Evolutionary conservation across 495 filamentous ascomycete species (phyloP).

Genomic region (Articulospora tetracladia): DNA sequence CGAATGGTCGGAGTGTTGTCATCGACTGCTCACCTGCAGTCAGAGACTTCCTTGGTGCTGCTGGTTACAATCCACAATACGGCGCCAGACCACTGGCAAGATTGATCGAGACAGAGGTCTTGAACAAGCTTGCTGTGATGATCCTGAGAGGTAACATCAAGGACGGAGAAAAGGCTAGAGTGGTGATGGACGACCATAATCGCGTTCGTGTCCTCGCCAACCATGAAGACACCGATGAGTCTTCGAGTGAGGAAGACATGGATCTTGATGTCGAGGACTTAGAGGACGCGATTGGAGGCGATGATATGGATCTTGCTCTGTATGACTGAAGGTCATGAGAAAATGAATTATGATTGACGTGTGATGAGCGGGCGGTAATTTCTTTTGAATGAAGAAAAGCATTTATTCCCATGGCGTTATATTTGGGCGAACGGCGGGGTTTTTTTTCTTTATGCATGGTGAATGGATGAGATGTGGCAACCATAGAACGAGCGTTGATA

Average conservation of each 20-base stretch:
- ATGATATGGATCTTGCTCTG: conserved; percentile 26
- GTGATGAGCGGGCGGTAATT: background rate
- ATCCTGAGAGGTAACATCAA: conserved; percentile 79
- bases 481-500: background rate
- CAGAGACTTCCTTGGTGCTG: conserved; percentile 82
- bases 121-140: conserved; percentile 87
- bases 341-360: conserved; percentile 7
- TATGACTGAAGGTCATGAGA: conserved; percentile 19
- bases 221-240: conserved; percentile 54
- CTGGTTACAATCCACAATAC: conserved; percentile 91
- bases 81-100: conserved; percentile 84
- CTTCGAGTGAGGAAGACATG: conserved; percentile 47
- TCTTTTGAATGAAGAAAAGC: background rate
- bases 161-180: conserved; percentile 78
- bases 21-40: conserved; percentile 77
- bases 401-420: background rate
- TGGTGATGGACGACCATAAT: conserved; percentile 61
- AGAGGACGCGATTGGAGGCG: conserved; percentile 11
- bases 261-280: conserved; percentile 55
- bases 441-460: background rate
- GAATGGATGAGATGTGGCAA: background rate
- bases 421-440: too few relatives aligned
- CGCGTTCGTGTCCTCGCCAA: conserved; percentile 80
- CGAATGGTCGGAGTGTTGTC: conserved; percentile 75
- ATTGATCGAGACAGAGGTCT: conserved; percentile 92